These are phyloP conservation scores for Rosa persica DNA, from an alignment of 306 rosid species.

Conservation along the genomic window DNA sequence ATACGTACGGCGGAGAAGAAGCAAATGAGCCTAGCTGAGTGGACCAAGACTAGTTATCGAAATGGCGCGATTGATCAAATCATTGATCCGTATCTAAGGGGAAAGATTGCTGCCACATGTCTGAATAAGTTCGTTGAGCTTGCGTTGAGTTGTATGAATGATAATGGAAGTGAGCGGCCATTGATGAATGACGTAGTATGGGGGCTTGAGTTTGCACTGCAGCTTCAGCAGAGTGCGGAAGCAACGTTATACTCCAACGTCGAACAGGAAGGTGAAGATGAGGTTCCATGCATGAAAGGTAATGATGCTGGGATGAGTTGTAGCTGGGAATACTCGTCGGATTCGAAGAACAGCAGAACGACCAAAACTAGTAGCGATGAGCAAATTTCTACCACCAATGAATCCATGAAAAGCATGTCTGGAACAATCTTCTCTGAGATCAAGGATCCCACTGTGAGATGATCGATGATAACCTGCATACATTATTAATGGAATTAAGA, in stretches of 20 bases:
- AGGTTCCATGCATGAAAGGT: background rate
- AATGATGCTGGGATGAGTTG: background rate
- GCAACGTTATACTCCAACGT: background rate
- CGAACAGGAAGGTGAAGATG: background rate
- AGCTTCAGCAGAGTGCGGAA: conserved; percentile 37
- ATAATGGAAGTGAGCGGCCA: conserved; percentile 43
- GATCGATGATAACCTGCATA: background rate
- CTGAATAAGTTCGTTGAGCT: conserved; percentile 37
- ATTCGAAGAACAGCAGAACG: background rate
- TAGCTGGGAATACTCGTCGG: conserved; percentile 16
- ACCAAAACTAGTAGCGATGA: conserved; percentile 8
- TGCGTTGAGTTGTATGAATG: conserved; percentile 46
- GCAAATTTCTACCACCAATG: conserved; percentile 1
- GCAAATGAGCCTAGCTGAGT: conserved; percentile 35
- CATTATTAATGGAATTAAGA: background rate
- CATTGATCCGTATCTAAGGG: conserved; percentile 37
- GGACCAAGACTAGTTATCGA: conserved; percentile 34
- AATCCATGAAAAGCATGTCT: background rate
- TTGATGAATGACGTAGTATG: conserved; percentile 48
- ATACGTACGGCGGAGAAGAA: background rate
- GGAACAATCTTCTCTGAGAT: conserved; percentile 14
- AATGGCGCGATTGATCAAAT: conserved; percentile 27
- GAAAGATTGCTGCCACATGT: conserved; percentile 30
- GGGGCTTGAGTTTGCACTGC: conserved; percentile 37
- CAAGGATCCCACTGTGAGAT: conserved; percentile 13